Evolutionary conservation across 176 grass and related monocot species (phyloP), one percentile per base, ranked within the genome.

Genomic region (Ensete ventricosum): DNA sequence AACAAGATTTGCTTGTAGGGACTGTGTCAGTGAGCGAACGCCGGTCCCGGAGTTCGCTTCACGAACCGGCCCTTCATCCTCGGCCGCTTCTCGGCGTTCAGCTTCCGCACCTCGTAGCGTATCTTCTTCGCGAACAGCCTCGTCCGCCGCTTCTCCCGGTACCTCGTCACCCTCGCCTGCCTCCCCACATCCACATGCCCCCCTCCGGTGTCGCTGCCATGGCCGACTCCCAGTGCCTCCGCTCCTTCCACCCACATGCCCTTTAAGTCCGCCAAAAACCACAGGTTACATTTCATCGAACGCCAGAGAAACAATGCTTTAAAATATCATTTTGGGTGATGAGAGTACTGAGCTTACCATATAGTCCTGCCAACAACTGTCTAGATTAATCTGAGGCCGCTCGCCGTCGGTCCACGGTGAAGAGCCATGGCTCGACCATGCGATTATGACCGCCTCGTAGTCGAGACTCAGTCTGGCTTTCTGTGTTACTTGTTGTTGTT

Each of bases 51-150:
- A 14, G 86, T 17, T 50, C 90, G 85, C 84, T 99, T 99, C 53
- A 94, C 90, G 82, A 99, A 99, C 9, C 95, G 88, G 52, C 95
- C 95, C 78, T 99, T 99, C 86, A 99, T 99, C 69, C 95, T 79
- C 2, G 95, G 95, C 55, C 95, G 84, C 81, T 99, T 99, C 90
- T 99, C 91, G 1, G 95, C 95, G 78, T 99, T 99, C 29, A 99
- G 89, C 77, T 94, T 99, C 29, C 95, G 82, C 84, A 99, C 95
- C 82, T 99, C 95, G 81, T 99, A 99, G 66, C 95, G 84, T 53
- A 99, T 99, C 88, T 99, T 99, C 88, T 99, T 99, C 2, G 95
- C 84, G 81, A 94, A 99, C 78, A 99, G 86, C 84, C 95, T 71
- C 73, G 90, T 91, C 64, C 90, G 89, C 83, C 95, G 86, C 88